A percentile compares a stretch with the other conserved stretches of the same genome.
phyloP scores from a whole-genome alignment of 768 basidiomycete species.

The Pulveroboletus frians region DNA sequence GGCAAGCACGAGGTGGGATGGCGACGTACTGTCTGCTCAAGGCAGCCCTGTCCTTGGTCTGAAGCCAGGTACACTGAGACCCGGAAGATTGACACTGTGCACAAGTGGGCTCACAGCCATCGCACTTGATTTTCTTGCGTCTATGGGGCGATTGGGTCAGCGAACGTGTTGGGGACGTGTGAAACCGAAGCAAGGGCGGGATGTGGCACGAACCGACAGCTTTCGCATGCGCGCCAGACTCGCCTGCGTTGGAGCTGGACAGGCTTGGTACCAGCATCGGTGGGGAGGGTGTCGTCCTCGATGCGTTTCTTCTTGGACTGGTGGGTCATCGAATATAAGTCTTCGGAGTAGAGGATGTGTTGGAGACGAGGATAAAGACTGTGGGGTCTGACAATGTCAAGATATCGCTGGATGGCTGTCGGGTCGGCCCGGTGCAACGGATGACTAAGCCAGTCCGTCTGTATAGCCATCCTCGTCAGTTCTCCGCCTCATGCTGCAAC shows the following conservation, averaged over 20 bases:
- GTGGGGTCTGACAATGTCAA: conserved; percentile 17
- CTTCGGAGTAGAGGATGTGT: conserved; percentile 36
- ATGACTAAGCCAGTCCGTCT: conserved; percentile 30
- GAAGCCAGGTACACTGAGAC: conserved; percentile 82
- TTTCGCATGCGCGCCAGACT: conserved; percentile 89
- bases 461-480: conserved; percentile 25
- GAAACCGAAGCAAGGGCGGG: conserved; percentile 2
- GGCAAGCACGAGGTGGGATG: background rate
- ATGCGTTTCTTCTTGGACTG: conserved; percentile 75
- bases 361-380: conserved; percentile 23
- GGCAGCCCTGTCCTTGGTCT: conserved; percentile 87
- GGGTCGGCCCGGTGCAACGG: conserved; percentile 33
- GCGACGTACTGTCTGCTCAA: conserved; percentile 78
- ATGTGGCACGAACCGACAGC: conserved; percentile 61
- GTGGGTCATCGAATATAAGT: conserved; percentile 43
- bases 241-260: conserved; percentile 71
- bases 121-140: conserved; percentile 92
- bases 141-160: conserved; percentile 36
- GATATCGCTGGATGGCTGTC: conserved; percentile 33
- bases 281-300: conserved; percentile 46
- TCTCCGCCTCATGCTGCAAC: conserved; percentile 14
- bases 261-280: conserved; percentile 62
- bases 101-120: conserved; percentile 82
- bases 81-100: conserved; percentile 73
- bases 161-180: conserved; percentile 12